Conservation (phyloP, 768 basidiomycete species). For the button mushroom (Agaricus bisporus) region DNA sequence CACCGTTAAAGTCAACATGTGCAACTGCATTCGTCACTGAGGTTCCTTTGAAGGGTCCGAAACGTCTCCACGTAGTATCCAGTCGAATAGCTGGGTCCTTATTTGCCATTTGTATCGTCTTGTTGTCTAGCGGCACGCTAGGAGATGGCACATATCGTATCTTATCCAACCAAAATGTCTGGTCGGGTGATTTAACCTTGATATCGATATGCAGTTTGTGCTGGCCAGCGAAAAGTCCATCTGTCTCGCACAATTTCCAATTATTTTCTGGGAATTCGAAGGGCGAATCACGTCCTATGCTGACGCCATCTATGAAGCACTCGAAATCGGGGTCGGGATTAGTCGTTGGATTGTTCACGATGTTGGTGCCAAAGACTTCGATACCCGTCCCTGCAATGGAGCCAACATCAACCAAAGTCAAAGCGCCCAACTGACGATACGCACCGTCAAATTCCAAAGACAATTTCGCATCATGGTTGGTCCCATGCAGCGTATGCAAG, state of each 20-base stretch:
- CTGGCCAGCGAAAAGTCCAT: constrained; percentile 16
- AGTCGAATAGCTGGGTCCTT: constrained; percentile 17
- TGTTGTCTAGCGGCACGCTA: constrained; percentile 12
- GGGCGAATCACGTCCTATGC: constrained; percentile 13
- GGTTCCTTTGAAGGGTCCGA: constrained; percentile 16
- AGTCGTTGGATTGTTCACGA: constrained; percentile 13
- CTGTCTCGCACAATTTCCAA: constrained; percentile 18
- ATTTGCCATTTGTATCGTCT: constrained; percentile 15
- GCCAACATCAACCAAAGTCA: background rate
- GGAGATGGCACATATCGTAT: constrained; percentile 20
- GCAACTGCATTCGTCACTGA: constrained; percentile 11
- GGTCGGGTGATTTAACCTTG: constrained; percentile 5
- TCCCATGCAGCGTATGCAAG: constrained; percentile 23
- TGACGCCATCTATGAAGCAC: background rate
- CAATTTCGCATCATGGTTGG: constrained; percentile 20
- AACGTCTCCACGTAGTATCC: constrained; percentile 19
- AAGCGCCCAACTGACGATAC: background rate
- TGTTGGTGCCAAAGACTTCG: constrained; percentile 11
- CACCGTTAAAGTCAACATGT: constrained; percentile 20
- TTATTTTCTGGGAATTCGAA: constrained; percentile 19
- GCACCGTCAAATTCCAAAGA: constrained; percentile 25
- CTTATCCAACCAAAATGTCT: constrained; percentile 24
- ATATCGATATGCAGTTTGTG: constrained; percentile 20
- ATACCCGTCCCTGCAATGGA: constrained; percentile 12
- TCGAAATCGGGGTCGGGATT: constrained; percentile 15